Conservation (phyloP, 306 rosid genomes). For the Urtica urens region DNA sequence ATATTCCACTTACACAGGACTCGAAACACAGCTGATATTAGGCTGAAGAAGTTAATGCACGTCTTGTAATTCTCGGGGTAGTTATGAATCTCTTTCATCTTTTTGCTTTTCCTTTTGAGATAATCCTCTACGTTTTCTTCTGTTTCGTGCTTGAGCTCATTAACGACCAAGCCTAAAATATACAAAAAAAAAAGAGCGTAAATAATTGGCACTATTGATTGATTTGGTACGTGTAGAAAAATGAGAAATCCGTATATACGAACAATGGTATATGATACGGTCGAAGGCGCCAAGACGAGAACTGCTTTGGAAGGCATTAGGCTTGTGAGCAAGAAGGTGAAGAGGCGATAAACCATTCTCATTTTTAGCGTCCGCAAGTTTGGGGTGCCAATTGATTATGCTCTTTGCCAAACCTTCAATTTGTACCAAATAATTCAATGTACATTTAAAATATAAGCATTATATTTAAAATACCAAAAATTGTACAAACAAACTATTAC, state of each 20-base stretch:
- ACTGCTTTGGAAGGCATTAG: constrained; percentile 17
- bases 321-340: constrained; percentile 17
- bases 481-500: background rate
- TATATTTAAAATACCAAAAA: background rate
- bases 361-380: constrained; percentile 12
- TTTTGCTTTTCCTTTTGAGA: background rate
- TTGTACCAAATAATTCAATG: background rate
- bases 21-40: background rate
- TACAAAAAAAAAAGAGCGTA: background rate
- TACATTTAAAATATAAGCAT: background rate
- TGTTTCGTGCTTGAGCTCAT: constrained; percentile 5
- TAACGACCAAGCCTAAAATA: constrained; percentile 13
- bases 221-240: no score
- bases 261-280: constrained; percentile 14
- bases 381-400: constrained; percentile 3
- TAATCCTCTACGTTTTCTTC: background rate
- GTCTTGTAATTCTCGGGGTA: constrained; percentile 15
- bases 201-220: background rate
- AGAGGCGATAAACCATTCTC: constrained; percentile 17
- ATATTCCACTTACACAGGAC: background rate
- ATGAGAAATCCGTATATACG: background rate
- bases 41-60: constrained; percentile 11
- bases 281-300: constrained; percentile 2
- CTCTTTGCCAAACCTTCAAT: constrained; percentile 13
- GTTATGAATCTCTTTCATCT: background rate